phyloP scores from a whole-genome alignment of 2,329 filamentous ascomycete species.

The Apiospora saccharicola region DNA sequence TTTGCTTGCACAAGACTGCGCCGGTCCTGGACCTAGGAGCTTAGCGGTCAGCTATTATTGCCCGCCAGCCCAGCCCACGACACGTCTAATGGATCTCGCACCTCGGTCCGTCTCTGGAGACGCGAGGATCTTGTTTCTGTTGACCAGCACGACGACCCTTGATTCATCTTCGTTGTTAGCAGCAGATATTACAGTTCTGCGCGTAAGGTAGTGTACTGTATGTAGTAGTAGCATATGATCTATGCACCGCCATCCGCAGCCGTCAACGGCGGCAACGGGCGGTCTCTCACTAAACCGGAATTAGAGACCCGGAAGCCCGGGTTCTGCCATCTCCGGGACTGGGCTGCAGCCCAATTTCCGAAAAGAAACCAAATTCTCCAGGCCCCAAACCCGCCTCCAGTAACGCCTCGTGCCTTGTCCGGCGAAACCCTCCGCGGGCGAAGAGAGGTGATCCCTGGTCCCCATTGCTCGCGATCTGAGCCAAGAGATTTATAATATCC shows the following conservation, averaged over 20 bases:
- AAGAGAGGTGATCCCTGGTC: background rate
- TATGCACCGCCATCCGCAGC: background rate
- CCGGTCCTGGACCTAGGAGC: background rate
- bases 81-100: background rate
- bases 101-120: slow-evolving; percentile 15
- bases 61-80: slow-evolving; percentile 2
- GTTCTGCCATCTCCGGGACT: background rate
- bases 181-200: too few species aligned
- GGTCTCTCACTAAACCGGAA: background rate
- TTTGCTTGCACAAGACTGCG: background rate
- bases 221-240: background rate
- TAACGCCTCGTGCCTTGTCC: background rate
- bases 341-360: background rate
- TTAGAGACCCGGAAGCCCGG: background rate
- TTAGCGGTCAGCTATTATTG: slow-evolving; percentile 19
- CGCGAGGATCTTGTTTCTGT: background rate
- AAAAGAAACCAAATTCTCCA: background rate
- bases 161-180: background rate
- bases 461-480: background rate
- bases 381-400: background rate
- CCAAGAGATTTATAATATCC: slow-evolving; percentile 13
- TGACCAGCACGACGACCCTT: background rate
- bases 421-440: background rate
- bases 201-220: too few species aligned
- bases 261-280: slow-evolving; percentile 10